Evolutionary conservation across 495 filamentous ascomycete species (phyloP).

Genomic region (Parachaetomium inaequale): DNA sequence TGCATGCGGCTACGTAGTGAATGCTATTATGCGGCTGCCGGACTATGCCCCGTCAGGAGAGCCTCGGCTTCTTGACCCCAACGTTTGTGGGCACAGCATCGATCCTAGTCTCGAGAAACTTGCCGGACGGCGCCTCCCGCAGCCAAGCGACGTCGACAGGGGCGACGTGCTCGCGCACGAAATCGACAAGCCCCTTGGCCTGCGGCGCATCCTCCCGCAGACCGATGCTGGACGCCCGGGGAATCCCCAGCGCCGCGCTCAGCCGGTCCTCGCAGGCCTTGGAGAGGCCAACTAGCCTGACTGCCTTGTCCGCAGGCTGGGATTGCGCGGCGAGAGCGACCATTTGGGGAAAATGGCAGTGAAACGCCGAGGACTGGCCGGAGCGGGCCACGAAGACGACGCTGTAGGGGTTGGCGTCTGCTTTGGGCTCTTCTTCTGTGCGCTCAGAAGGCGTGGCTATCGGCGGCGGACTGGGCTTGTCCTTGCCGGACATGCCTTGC

Average conservation of each 20-base stretch:
- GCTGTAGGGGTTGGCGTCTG: conserved; percentile 9
- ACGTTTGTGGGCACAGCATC: conserved; percentile 38
- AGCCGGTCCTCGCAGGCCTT: conserved; percentile 51
- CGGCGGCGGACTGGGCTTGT: neutral
- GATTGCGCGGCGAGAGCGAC: conserved; percentile 49
- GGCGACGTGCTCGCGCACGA: conserved; percentile 46
- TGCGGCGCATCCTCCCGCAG: conserved; percentile 48
- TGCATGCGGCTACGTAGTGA: neutral
- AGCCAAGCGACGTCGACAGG: conserved; percentile 35
- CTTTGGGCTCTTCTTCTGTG: neutral
- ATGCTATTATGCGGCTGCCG: neutral
- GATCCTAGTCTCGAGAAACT: conserved; percentile 33
- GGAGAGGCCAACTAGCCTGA: conserved; percentile 54
- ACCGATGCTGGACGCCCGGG: conserved; percentile 57
- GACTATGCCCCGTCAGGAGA: neutral
- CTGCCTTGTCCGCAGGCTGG: conserved; percentile 35
- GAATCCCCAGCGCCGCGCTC: conserved; percentile 49
- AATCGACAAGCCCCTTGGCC: conserved; percentile 48
- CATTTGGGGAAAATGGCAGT: conserved; percentile 60
- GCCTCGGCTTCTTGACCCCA: conserved; percentile 33
- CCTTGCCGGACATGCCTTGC: conserved; percentile 36
- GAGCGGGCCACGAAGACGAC: conserved; percentile 54
- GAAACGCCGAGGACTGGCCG: conserved; percentile 47
- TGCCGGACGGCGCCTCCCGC: conserved; percentile 19
- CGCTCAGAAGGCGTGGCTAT: neutral